Evolutionary conservation across 331 rosid genomes (phyloP).

Genomic region (Telfairia occidentalis): DNA sequence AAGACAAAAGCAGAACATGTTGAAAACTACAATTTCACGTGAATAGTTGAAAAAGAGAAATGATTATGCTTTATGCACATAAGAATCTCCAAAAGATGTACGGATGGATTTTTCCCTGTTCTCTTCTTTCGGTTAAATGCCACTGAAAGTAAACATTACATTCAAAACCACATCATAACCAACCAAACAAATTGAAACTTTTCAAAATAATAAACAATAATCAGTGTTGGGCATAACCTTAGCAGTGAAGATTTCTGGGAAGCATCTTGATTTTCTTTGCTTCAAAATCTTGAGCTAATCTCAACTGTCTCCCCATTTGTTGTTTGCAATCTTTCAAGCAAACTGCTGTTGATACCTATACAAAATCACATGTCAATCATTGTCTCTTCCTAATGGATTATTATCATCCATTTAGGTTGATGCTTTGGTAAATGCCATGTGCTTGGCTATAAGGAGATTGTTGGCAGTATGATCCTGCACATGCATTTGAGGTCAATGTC

Average conservation of each 20-base stretch:
- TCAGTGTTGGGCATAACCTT: background rate
- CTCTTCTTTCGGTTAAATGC: background rate
- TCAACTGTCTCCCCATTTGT: background rate
- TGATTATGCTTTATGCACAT: background rate
- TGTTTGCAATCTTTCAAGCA: background rate
- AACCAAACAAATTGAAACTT: background rate
- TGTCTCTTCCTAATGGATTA: background rate
- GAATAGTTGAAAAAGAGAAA: background rate
- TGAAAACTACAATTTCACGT: background rate
- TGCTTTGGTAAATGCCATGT: background rate
- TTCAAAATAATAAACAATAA: background rate
- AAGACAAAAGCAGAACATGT: background rate
- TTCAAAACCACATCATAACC: background rate
- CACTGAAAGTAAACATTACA: background rate
- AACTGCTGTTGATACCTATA: background rate
- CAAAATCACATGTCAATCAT: background rate
- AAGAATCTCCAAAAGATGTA: background rate
- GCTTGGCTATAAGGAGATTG: background rate
- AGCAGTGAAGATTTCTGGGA: background rate
- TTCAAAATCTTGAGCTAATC: background rate
- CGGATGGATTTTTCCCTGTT: background rate
- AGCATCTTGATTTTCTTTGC: background rate
- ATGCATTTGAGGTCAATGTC: background rate
- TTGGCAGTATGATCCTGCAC: background rate
- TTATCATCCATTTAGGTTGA: background rate